phyloP scores from a whole-genome alignment of 495 filamentous ascomycete genomes.

The Hypomontagnella monticulosa region DNA sequence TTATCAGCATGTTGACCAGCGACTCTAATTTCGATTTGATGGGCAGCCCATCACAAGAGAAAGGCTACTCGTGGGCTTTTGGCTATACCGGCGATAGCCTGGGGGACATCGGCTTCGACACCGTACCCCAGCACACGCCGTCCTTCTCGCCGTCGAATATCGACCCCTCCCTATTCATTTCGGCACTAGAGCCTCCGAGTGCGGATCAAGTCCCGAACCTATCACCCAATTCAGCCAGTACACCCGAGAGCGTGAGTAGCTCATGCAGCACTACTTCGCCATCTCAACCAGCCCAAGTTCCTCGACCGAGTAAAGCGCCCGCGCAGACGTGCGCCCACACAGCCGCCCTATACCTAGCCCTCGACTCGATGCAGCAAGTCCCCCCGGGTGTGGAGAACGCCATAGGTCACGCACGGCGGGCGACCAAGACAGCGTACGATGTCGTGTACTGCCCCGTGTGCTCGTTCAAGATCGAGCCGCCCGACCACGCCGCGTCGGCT shows the following conservation, averaged over 20 bases:
- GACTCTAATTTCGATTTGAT: slow-evolving; percentile 28
- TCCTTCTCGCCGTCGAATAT: slow-evolving; percentile 32
- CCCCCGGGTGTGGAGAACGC: slow-evolving; percentile 54
- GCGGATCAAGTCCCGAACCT: slow-evolving; percentile 36
- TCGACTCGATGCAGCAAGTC: slow-evolving; percentile 57
- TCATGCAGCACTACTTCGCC: neutral
- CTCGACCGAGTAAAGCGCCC: neutral
- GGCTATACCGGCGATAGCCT: slow-evolving; percentile 30
- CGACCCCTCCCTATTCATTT: slow-evolving; percentile 39
- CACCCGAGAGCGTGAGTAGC: slow-evolving; percentile 36
- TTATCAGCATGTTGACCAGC: slow-evolving; percentile 28
- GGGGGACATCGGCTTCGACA: slow-evolving; percentile 36
- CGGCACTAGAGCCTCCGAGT: slow-evolving; percentile 8
- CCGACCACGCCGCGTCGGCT: slow-evolving; percentile 5
- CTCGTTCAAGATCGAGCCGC: slow-evolving; percentile 53
- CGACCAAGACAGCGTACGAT: slow-evolving; percentile 63
- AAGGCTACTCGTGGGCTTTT: slow-evolving; percentile 30
- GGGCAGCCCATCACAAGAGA: slow-evolving; percentile 2
- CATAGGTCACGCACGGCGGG: slow-evolving; percentile 66
- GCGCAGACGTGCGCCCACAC: slow-evolving; percentile 50
- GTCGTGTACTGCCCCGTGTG: slow-evolving; percentile 69
- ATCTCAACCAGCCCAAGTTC: neutral
- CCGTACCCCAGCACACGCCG: slow-evolving; percentile 20
- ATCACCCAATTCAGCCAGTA: slow-evolving; percentile 38
- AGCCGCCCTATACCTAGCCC: slow-evolving; percentile 53